Conservation (phyloP, 441 rosid species). For the Sinapis alba region DNA sequence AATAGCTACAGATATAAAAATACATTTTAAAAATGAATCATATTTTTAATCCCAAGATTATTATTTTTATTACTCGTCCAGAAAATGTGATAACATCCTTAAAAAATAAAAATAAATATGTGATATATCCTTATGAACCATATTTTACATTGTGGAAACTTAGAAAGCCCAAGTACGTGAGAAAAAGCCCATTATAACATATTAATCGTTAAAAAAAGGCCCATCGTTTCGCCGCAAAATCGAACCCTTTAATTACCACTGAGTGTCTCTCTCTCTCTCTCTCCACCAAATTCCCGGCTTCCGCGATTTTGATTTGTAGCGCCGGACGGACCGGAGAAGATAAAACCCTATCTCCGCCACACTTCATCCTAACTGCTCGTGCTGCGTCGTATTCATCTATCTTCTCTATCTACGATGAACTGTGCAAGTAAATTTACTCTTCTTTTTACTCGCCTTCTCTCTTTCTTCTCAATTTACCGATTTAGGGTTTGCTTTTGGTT, state of each 20-base stretch:
- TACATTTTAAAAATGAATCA: not conserved
- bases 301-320: slow-evolving; percentile 23
- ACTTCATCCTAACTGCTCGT: not conserved
- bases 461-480: not conserved
- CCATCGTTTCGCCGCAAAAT: not conserved
- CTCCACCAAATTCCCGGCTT: slow-evolving; percentile 17
- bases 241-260: not conserved
- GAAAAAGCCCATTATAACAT: not conserved
- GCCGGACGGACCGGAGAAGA: slow-evolving; percentile 21
- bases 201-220: not conserved
- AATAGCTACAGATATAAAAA: not conserved
- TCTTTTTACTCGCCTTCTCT: slow-evolving; percentile 1
- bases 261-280: not conserved
- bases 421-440: slow-evolving; percentile 64
- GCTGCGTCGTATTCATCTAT: not conserved
- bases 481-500: slow-evolving; percentile 15
- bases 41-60: not conserved
- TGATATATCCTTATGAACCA: not conserved
- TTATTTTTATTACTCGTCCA: not conserved
- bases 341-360: slow-evolving; percentile 37
- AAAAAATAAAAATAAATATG: too few relatives aligned
- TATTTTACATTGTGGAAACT: not conserved
- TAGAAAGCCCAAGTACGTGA: not conserved
- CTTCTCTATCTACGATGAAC: slow-evolving; percentile 49
- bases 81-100: not conserved